Evolutionary conservation across 2,329 filamentous ascomycete genomes (phyloP), one percentile per base, ranked within the genome.

Genomic region (Mollisia scopiformis): DNA sequence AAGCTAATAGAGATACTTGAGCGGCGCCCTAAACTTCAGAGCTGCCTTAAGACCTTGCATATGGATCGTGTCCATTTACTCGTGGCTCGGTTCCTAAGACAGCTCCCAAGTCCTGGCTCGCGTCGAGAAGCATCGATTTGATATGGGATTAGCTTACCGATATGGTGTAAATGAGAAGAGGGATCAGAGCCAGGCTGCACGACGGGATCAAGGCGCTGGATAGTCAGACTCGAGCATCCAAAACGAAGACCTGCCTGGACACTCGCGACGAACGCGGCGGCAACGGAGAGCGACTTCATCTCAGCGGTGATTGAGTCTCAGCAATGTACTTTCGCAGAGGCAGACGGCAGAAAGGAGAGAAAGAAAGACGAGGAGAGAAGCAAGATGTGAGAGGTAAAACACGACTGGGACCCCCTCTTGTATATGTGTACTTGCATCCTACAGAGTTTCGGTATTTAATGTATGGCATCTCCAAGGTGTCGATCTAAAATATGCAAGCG

Each of bases 121-220:
- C n/a, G n/a, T n/a, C n/a, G n/a, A n/a, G n/a, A n/a, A n/a, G n/a
- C n/a, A n/a, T n/a, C n/a, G n/a, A n/a, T n/a, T n/a, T n/a, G n/a
- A n/a, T n/a, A n/a, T n/a, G n/a, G n/a, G n/a, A n/a, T n/a, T n/a
- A n/a, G n/a, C n/a, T n/a, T n/a, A n/a, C n/a, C n/a, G 6, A 68
- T 60, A 47, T 67, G 63, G 43, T 68, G 64, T 3, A 68, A 55
- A 35, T 66, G 66, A 10, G 58, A 52, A 16, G 64, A 63, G 14
- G 61, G 62, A 46, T 30, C 43, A 2, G 43, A 39, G 8, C 65
- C 65, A 1, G 65, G 65, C 19, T 60, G 57, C 7, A 65, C 64
- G 25, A 67, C n/a, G 14, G 65, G 65, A 33, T 67, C 63, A 41
- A 67, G 65, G 19, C 65, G 59, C 47, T 67, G 62, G 14, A 57